Evolutionary conservation across 2,329 filamentous ascomycete species (phyloP), one percentile per base, ranked within the genome.

Genomic region (Fusarium torulosum): DNA sequence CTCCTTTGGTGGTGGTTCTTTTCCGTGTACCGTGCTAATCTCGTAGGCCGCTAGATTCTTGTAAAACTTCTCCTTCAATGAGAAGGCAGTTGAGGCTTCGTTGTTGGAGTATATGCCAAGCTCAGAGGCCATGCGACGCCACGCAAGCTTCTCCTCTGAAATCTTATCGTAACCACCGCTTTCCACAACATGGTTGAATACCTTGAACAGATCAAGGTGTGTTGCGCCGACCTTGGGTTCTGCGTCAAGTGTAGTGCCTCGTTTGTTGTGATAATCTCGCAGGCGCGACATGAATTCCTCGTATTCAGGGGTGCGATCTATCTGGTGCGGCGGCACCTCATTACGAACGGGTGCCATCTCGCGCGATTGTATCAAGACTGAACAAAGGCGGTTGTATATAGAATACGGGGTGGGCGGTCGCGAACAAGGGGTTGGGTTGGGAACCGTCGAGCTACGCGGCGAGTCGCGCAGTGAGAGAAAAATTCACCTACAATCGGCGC

Each of bases 41-140:
- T 97, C 94, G 79, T 91, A 97, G 3, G 94, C 93, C 14, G 91
- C 91, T 43, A 97, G 86, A 73, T 95, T 93, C 78, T 93, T 94
- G 83, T 96, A 96, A 81, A 96, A 97, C 66, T 91, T 89, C 56
- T 91, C 91, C 81, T 97, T 97, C 56, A 97, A 83, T 60, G 91
- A 87, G 79, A 96, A 97, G 15, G 93, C 93, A 60, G 93, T 88
- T n/a, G 93, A 92, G 8, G 93, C 86, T 66, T 92, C 88, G 75
- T 95, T 94, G 73, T 86, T 85, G 56, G 89, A 89, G 74, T 88
- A 88, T 66, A 94, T 87, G 49, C 92, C 88, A 58, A 97, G 90
- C 72, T 94, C 90, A 53, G 89, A 85, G 14, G 91, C 92, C 72
- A 97, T 86, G 72, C 88, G 89, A 67, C 93, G 88, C 94, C 94